Evolutionary conservation across 805 yeast species (phyloP), one percentile per base, ranked within the genome.

Genomic region (Helenozyma rhizophorensis): DNA sequence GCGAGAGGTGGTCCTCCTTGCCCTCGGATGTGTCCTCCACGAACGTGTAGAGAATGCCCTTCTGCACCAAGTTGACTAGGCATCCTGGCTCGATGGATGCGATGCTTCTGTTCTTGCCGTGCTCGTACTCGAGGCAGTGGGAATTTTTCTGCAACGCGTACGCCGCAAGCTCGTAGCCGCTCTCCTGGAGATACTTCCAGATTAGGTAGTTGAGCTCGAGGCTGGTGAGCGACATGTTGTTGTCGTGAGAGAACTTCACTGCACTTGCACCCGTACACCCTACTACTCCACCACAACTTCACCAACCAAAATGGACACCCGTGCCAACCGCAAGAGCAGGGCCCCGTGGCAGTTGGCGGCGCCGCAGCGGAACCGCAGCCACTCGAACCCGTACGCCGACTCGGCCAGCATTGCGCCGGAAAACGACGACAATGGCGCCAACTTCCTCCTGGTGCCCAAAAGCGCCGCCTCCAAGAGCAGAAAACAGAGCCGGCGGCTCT

Each of bases 161-260:
- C 0, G 95, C 88, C 2, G 93, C 69, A 14, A 85, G 68, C 32
- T 84, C 89, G 24, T 71, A 68, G 3, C 94, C 94, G 5, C 80
- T 67, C 55, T 93, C 97, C 52, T 87, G 95, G 23, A 88, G 69
- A 52, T 90, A 93, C 40, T 97, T 65, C 96, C 96, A 93, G 33
- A 90, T 76, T 47, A 93, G 71, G 54, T 90, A 90, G 65, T 90
- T 93, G 34, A 90, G 73, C 58, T 88, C 95, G 36, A 74, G 78
- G 36, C 93, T 81, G 4, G 93, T 75, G 30, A 90, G 62, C 16
- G 95, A 82, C 96, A 87, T 86, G 29, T 32, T 15, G 18, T 23
- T 6, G 11, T 18, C 22, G 26, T 27, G 18, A 30, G 32, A 32
- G 28, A 27, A 27, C 28, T 21, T 21, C 28, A 14, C 19, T 15